These are phyloP conservation scores for Chalciporus piperatus DNA, from an alignment of 768 basidiomycete species.

Conservation along the genomic window DNA sequence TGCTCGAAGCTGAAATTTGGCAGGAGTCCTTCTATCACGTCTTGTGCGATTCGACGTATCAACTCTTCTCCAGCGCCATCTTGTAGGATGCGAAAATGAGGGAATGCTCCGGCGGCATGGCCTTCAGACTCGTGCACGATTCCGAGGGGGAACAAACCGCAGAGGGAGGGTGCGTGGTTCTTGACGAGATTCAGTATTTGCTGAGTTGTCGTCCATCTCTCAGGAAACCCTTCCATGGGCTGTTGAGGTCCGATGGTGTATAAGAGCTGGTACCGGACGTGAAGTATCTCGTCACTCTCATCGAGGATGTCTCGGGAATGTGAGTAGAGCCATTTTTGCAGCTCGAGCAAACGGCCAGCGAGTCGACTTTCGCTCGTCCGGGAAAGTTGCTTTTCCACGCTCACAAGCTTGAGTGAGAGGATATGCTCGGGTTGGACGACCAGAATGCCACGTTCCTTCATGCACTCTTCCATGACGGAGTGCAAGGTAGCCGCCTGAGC, in stretches of 20 bases:
- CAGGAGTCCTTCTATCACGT: constrained; percentile 15
- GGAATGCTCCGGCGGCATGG: constrained; percentile 15
- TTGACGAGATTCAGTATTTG: constrained; percentile 29
- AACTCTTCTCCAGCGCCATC: constrained; percentile 9
- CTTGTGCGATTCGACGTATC: constrained; percentile 9
- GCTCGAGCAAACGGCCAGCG: constrained; percentile 21
- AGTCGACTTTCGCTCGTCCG: background rate
- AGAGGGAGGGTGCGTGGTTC: constrained; percentile 13
- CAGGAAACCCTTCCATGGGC: constrained; percentile 28
- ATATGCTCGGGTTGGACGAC: constrained; percentile 54
- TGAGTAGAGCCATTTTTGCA: constrained; percentile 26
- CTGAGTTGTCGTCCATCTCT: constrained; percentile 35
- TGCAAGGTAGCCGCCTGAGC: constrained; percentile 24
- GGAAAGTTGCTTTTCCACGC: constrained; percentile 32
- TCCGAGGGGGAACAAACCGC: constrained; percentile 1
- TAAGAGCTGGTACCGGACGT: constrained; percentile 36
- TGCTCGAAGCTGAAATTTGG: constrained; percentile 16
- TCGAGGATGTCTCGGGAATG: constrained; percentile 29
- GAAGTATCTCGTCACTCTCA: constrained; percentile 32
- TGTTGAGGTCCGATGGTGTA: constrained; percentile 34
- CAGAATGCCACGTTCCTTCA: constrained; percentile 39
- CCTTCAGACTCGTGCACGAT: constrained; percentile 18
- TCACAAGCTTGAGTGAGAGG: constrained; percentile 49
- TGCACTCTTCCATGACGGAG: constrained; percentile 39
- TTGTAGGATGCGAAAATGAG: constrained; percentile 23